phyloP scores from a whole-genome alignment of 2,329 filamentous ascomycete species.

The Sarocladium brachiariae region DNA sequence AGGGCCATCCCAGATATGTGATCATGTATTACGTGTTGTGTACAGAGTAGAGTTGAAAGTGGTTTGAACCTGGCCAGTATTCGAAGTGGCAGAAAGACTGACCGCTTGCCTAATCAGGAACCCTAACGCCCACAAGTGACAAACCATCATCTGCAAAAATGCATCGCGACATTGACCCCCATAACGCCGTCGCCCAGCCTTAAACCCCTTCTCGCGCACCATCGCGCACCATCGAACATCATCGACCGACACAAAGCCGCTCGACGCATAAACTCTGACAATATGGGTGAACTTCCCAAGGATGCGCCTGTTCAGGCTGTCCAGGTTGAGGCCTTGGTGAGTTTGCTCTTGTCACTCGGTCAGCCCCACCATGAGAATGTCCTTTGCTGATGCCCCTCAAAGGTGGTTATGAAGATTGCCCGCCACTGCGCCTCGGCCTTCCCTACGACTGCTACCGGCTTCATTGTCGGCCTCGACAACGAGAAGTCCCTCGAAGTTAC shows the following conservation, averaged over 20 bases:
- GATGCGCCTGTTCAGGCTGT: constrained; percentile 75
- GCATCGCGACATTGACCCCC: constrained; percentile 2
- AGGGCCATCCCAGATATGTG: too few species aligned
- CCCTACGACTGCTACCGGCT: constrained; percentile 83
- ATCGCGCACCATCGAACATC: not conserved
- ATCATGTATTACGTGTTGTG: not conserved
- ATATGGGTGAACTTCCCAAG: constrained; percentile 54
- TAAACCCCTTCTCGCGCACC: not conserved
- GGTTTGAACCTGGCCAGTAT: not conserved
- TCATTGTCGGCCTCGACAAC: constrained; percentile 88
- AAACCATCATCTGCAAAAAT: constrained; percentile 10
- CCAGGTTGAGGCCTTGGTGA: constrained; percentile 89
- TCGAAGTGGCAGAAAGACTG: not conserved
- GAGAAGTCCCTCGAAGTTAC: constrained; percentile 79
- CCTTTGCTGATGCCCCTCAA: constrained; percentile 17
- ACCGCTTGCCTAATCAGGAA: constrained; percentile 6
- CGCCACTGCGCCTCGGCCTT: constrained; percentile 88
- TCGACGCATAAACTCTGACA: constrained; percentile 22
- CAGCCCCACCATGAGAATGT: constrained; percentile 25
- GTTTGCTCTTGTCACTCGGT: constrained; percentile 23
- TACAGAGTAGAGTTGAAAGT: not conserved
- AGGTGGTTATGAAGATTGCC: constrained; percentile 97
- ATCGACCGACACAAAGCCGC: not conserved
- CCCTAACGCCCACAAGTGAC: constrained; percentile 9
- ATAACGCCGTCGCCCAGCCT: constrained; percentile 5